These are phyloP conservation scores for Pascua sp. DNA, from an alignment of 1,284 basidiomycete genomes.

Conservation along the genomic window DNA sequence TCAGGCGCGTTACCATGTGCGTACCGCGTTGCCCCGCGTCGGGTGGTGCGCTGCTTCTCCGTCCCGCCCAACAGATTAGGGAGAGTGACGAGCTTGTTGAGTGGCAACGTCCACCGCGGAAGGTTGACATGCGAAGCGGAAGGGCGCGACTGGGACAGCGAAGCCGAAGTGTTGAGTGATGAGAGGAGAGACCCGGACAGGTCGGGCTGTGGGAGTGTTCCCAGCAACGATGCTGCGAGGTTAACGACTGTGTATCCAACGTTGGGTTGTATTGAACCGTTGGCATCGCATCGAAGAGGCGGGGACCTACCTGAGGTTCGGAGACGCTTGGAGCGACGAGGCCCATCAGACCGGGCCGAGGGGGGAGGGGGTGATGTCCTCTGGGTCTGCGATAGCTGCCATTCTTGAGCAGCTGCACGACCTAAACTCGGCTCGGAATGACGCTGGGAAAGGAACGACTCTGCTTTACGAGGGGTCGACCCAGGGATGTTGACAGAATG, in stretches of 20 bases:
- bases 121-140: slow-evolving; percentile 25
- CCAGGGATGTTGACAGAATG: not conserved
- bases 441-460: too few relatives aligned
- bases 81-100: slow-evolving; percentile 26
- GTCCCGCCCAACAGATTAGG: slow-evolving; percentile 9
- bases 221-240: not conserved
- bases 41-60: not conserved
- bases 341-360: not conserved
- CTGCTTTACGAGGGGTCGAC: too few relatives aligned
- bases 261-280: not conserved
- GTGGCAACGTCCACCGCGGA: slow-evolving; percentile 35
- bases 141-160: slow-evolving; percentile 17
- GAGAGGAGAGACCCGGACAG: slow-evolving; percentile 11
- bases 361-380: not conserved
- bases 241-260: not conserved
- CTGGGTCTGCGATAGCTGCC: not conserved
- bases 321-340: slow-evolving; percentile 7
- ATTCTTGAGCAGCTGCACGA: too few relatives aligned
- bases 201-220: not conserved
- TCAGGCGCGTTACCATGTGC: not conserved
- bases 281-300: not conserved
- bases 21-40: too few relatives aligned
- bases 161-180: slow-evolving; percentile 32
- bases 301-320: slow-evolving; percentile 9
- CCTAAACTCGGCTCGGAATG: too few relatives aligned